Percentiles rank a stretch among this genome's conserved stretches.
phyloP scores from a whole-genome alignment of 768 basidiomycete genomes.

The Pholiota microspora region DNA sequence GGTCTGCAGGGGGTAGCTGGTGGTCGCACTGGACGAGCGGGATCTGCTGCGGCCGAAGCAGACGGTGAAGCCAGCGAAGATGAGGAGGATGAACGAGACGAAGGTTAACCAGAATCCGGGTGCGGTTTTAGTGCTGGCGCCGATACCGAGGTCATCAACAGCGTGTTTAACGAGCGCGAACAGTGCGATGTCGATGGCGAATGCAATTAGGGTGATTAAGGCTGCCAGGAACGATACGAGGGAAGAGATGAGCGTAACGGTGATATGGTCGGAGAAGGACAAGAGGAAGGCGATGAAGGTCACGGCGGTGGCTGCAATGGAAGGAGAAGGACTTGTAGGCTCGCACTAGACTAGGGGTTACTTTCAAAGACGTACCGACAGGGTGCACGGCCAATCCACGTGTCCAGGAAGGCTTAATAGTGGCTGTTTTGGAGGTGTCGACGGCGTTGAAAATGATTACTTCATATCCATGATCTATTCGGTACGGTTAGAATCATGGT shows the following conservation, averaged over 20 bases:
- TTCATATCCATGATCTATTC: slow-evolving; percentile 58
- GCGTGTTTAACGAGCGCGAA: slow-evolving; percentile 60
- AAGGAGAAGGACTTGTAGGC: not conserved
- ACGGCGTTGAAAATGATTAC: slow-evolving; percentile 34
- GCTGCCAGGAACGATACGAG: slow-evolving; percentile 73
- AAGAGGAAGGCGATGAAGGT: slow-evolving; percentile 64
- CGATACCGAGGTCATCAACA: slow-evolving; percentile 47
- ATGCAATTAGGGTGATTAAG: slow-evolving; percentile 65
- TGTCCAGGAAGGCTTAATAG: slow-evolving; percentile 62
- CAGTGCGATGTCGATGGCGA: slow-evolving; percentile 76
- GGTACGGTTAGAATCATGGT: not conserved
- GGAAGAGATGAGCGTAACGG: slow-evolving; percentile 61
- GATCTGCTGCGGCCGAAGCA: slow-evolving; percentile 65
- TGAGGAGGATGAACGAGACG: slow-evolving; percentile 58
- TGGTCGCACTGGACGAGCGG: slow-evolving; percentile 42
- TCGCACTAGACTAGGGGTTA: not conserved
- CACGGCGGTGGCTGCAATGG: slow-evolving; percentile 43
- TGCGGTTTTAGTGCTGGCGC: slow-evolving; percentile 44
- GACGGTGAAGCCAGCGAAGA: slow-evolving; percentile 66
- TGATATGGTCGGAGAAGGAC: slow-evolving; percentile 57
- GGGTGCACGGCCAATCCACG: slow-evolving; percentile 75
- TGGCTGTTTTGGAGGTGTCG: slow-evolving; percentile 32
- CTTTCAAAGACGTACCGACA: slow-evolving; percentile 50
- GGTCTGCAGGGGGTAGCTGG: slow-evolving; percentile 31
- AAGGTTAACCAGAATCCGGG: slow-evolving; percentile 79